A percentile compares a stretch with the other conserved stretches of the same genome.
Evolutionary conservation across 148 eudicot species (phyloP).

Genomic region (Rhododendron kiyosumense): DNA sequence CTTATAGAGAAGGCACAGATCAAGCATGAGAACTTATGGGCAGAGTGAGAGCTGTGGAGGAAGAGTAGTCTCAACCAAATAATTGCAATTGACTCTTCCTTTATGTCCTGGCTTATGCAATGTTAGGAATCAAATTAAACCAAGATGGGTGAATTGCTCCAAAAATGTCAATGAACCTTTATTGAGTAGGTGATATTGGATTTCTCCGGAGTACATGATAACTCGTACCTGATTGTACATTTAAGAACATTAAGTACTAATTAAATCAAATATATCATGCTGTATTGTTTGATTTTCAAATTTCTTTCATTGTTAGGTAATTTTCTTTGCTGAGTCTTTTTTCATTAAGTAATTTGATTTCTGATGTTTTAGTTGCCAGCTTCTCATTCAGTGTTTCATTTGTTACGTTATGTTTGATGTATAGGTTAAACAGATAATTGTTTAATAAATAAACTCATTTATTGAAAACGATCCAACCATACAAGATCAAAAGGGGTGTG

Average conservation of each 20-base stretch:
- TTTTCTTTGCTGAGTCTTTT: not conserved
- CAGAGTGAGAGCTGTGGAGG: not conserved
- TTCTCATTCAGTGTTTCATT: too few relatives aligned
- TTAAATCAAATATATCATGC: not conserved
- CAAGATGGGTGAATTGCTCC: not conserved
- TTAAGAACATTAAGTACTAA: not conserved
- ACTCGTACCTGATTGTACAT: not conserved
- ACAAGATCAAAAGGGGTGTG: not conserved
- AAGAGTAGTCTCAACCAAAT: not conserved
- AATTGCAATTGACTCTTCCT: not conserved
- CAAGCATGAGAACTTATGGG: not conserved
- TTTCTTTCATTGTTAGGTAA: not conserved
- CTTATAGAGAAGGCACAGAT: not conserved
- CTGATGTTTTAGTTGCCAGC: not conserved
- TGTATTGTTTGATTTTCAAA: not conserved
- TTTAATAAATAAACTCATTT: not conserved
- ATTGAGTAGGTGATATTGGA: not conserved
- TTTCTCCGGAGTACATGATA: not conserved
- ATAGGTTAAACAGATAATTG: not conserved
- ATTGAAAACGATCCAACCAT: not conserved
- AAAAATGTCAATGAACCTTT: not conserved
- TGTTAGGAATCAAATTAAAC: not conserved
- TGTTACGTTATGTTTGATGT: too few relatives aligned
- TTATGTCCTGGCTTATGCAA: not conserved
- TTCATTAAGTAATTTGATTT: not conserved